A percentile compares a stretch with the other conserved stretches of the same genome.
Evolutionary conservation across 352 stramenopile genomes (phyloP).

Genomic region (Peronosclerospora sorghi): DNA sequence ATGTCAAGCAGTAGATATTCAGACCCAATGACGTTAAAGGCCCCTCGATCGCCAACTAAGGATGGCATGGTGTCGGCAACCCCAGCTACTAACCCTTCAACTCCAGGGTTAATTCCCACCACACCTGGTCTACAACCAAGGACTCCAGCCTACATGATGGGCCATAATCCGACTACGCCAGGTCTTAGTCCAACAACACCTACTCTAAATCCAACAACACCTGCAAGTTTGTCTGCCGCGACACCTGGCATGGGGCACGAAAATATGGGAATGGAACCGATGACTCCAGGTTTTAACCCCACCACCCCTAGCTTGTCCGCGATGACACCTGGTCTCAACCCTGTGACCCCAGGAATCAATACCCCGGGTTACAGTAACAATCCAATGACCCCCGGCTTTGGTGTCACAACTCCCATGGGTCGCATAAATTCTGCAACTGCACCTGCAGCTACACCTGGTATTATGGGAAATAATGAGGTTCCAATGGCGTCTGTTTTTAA

Average conservation of each 20-base stretch:
- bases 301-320: conserved; percentile 67
- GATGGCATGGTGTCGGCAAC: conserved; percentile 60
- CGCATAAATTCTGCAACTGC: conserved; percentile 58
- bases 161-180: conserved; percentile 68
- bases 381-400: conserved; percentile 79
- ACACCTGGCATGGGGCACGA: conserved; percentile 63
- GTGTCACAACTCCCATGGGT: conserved; percentile 65
- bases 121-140: conserved; percentile 67
- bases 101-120: conserved; percentile 70
- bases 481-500: conserved; percentile 74
- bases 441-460: conserved; percentile 59
- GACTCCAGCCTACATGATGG: conserved; percentile 69
- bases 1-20: conserved; percentile 40
- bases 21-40: conserved; percentile 40
- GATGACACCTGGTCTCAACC: conserved; percentile 75
- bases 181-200: conserved; percentile 74
- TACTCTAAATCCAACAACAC: conserved; percentile 62
- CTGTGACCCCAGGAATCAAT: conserved; percentile 70
- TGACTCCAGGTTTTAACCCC: conserved; percentile 83
- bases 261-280: conserved; percentile 71
- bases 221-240: conserved; percentile 53
- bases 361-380: conserved; percentile 80
- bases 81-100: conserved; percentile 59
- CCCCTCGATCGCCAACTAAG: conserved; percentile 49
- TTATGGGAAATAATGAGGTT: conserved; percentile 47